Evolutionary conservation across 371 early-diverging fungal species (phyloP).

Genomic region (Mortierella sp.): DNA sequence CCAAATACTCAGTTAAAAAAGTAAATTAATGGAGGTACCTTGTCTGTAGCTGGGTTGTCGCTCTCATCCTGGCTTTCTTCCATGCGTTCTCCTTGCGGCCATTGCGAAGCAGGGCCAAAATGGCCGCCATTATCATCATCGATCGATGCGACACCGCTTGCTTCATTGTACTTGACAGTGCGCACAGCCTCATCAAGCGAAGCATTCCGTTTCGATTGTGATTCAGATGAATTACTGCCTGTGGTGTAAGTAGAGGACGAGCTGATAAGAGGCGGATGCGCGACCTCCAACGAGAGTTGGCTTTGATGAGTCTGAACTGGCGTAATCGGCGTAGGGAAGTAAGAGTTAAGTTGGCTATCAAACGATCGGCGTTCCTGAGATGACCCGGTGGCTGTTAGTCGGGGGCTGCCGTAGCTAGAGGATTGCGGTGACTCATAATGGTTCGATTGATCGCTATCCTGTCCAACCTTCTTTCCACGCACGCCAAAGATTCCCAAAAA

Average conservation of each 20-base stretch:
- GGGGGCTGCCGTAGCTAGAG: constrained; percentile 21
- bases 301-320: constrained; percentile 2
- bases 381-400: constrained; percentile 7
- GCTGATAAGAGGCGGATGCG: neutral
- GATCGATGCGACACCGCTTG: neutral
- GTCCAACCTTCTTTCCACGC: constrained; percentile 37
- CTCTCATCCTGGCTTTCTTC: constrained; percentile 57
- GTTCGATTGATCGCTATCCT: constrained; percentile 21
- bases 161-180: constrained; percentile 5
- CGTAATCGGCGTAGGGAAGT: constrained; percentile 4
- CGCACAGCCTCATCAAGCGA: constrained; percentile 18
- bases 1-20: neutral
- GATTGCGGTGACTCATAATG: constrained; percentile 31
- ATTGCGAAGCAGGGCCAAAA: constrained; percentile 16
- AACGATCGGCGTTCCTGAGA: constrained; percentile 28
- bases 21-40: constrained; percentile 11
- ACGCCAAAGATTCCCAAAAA: constrained; percentile 41
- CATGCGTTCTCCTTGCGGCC: constrained; percentile 48
- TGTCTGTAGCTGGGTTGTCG: constrained; percentile 24
- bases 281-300: constrained; percentile 8
- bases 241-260: neutral
- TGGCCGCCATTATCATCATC: constrained; percentile 39
- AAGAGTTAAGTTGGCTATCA: constrained; percentile 31
- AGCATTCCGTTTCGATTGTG: constrained; percentile 1
- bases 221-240: neutral